A percentile compares a stretch with the other conserved stretches of the same genome.
Conservation (phyloP, 352 stramenopile genomes). For the Thraustochytrium sp. region DNA sequence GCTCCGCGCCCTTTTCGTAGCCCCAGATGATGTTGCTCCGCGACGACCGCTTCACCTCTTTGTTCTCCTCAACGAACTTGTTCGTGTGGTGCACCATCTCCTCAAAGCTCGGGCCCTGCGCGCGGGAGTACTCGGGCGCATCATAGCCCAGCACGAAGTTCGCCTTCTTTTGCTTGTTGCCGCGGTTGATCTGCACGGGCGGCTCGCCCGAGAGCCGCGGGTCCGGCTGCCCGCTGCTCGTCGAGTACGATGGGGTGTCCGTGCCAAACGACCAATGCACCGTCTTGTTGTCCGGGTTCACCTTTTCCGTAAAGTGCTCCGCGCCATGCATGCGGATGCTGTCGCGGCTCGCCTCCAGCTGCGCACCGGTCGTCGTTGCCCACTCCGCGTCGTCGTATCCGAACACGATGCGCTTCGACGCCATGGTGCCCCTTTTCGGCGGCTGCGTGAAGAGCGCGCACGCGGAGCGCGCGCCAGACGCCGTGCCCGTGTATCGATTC, state of each 20-base stretch:
- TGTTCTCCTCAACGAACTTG: not conserved
- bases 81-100: constrained; percentile 9
- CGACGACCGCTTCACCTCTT: not conserved
- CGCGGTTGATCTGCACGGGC: not conserved
- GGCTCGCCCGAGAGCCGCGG: not conserved
- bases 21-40: constrained; percentile 26
- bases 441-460: no score
- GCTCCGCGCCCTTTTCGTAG: not conserved
- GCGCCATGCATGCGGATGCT: not conserved
- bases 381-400: constrained; percentile 9
- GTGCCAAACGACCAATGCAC: constrained; percentile 29
- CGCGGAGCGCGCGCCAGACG: no score
- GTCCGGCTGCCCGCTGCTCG: constrained; percentile 27
- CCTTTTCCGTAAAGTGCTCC: constrained; percentile 9
- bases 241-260: not conserved
- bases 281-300: constrained; percentile 38
- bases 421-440: not conserved
- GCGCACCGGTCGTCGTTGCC: not conserved
- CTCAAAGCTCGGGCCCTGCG: not conserved
- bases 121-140: not conserved
- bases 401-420: not conserved
- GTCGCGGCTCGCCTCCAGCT: not conserved
- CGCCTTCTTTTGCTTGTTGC: constrained; percentile 2
- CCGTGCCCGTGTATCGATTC: no score
- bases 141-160: constrained; percentile 34